A percentile compares a stretch with the other conserved stretches of the same genome.
These are phyloP conservation scores for Rhizopogon roseolus DNA, from an alignment of 768 basidiomycete species.

Conservation along the genomic window DNA sequence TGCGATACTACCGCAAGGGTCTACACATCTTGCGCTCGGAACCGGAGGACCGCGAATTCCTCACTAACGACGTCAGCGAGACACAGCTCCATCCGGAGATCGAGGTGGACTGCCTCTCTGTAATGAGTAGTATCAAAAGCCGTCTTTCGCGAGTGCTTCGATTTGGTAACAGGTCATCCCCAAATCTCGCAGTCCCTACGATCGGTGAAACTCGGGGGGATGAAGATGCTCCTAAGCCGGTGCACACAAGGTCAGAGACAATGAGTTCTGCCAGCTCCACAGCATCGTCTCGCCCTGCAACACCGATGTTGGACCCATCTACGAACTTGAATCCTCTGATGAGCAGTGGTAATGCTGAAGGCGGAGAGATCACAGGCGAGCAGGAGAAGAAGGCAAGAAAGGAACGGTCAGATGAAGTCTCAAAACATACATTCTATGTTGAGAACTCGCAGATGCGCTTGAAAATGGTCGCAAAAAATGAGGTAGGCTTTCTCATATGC, in stretches of 20 bases:
- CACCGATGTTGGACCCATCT: constrained; percentile 76
- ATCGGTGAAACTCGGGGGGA: constrained; percentile 3
- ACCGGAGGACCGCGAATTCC: constrained; percentile 21
- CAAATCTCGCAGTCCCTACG: constrained; percentile 4
- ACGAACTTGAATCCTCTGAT: constrained; percentile 63
- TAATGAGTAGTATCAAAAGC: constrained; percentile 45
- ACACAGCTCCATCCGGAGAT: constrained; percentile 14
- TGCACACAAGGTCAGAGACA: constrained; percentile 10
- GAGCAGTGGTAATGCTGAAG: constrained; percentile 10
- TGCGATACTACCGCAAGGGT: constrained; percentile 83
- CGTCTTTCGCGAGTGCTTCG: constrained; percentile 44
- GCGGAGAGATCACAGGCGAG: constrained; percentile 20
- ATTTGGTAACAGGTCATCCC: constrained; percentile 17
- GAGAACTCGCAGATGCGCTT: constrained; percentile 86
- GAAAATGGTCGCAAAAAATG: constrained; percentile 83
- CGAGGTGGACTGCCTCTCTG: constrained; percentile 32
- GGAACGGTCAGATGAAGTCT: constrained; percentile 56
- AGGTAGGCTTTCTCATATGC: constrained; percentile 40
- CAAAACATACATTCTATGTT: constrained; percentile 93
- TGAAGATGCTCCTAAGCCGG: constrained; percentile 1
- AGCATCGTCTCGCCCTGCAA: constrained; percentile 33
- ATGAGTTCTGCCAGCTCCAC: constrained; percentile 33
- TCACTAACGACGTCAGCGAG: constrained; percentile 10
- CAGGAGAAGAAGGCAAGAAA: constrained; percentile 43
- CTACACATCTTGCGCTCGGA: constrained; percentile 57